Evolutionary conservation across 148 eudicot species (phyloP).

Genomic region (Persicaria tinctoria): DNA sequence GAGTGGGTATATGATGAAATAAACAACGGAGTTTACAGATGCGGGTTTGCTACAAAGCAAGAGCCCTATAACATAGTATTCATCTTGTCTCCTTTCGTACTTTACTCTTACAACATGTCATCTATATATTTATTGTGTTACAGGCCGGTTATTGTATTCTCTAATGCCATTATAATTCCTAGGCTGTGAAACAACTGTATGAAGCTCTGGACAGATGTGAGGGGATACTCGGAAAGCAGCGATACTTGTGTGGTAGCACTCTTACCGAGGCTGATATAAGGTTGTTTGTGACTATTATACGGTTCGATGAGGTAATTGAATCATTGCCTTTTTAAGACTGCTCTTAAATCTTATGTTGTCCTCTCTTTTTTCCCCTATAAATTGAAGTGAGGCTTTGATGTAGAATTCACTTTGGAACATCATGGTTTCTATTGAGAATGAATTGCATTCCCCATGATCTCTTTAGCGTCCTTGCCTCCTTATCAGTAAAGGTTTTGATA

Average conservation of each 20-base stretch:
- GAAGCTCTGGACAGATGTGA: constrained; percentile 83
- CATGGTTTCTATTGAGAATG: not conserved
- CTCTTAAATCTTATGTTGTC: not conserved
- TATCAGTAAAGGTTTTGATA: not conserved
- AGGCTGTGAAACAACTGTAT: constrained; percentile 69
- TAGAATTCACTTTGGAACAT: not conserved
- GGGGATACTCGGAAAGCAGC: constrained; percentile 63
- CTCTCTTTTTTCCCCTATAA: not conserved
- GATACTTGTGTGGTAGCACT: constrained; percentile 66
- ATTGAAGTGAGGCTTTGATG: not conserved
- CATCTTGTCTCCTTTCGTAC: not conserved
- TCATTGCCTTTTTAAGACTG: not conserved
- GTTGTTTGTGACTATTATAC: constrained; percentile 74
- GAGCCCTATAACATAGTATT: constrained; percentile 77
- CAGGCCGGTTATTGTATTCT: not conserved
- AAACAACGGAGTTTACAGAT: constrained; percentile 86
- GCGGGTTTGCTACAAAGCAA: constrained; percentile 90
- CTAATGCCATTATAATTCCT: constrained; percentile 8
- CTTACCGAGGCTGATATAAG: constrained; percentile 86
- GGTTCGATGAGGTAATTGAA: constrained; percentile 81
- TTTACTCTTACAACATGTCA: not conserved
- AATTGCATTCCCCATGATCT: not conserved
- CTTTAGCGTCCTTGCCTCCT: not conserved
- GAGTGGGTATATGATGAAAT: constrained; percentile 60
- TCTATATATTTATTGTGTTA: not conserved